Conservation (phyloP, 345 rosid species). For the Eucalyptus camaldulensis region DNA sequence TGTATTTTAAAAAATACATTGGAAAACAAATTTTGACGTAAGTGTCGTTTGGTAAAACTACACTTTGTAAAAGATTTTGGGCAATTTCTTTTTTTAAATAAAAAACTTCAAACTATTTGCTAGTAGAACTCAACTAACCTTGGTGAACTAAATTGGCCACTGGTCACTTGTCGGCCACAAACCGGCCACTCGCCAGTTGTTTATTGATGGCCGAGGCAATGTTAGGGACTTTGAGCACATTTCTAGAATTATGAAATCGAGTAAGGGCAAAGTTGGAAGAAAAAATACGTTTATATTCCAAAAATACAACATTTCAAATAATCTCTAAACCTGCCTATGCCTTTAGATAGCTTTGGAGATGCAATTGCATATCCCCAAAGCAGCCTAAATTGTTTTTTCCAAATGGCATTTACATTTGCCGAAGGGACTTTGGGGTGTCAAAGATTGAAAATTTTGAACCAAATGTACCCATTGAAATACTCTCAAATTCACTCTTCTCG, state of each 20-base stretch:
- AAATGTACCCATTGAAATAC: neutral
- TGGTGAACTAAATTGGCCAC: too few species aligned
- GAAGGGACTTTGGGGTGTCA: neutral
- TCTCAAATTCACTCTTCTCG: neutral
- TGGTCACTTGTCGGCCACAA: too few species aligned
- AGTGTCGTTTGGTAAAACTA: neutral
- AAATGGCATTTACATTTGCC: neutral
- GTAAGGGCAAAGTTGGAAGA: neutral
- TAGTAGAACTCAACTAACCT: fast-evolving
- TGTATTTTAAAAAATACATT: too few species aligned
- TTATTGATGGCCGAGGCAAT: neutral
- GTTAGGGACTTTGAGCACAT: neutral
- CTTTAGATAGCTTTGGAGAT: neutral
- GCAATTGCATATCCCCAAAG: neutral
- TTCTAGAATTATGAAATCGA: too few species aligned
- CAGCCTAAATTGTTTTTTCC: neutral
- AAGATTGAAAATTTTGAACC: neutral
- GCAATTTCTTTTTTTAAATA: too few species aligned
- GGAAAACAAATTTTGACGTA: too few species aligned
- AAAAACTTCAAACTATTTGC: neutral
- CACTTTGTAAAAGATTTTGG: neutral
- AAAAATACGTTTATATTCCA: neutral
- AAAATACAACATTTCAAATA: too few species aligned
- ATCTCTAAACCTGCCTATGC: too few species aligned
- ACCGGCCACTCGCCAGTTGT: fast-evolving